A percentile compares a stretch with the other conserved stretches of the same genome.
phyloP scores from a whole-genome alignment of 495 filamentous ascomycete genomes.

The Cenococcum geophilum region DNA sequence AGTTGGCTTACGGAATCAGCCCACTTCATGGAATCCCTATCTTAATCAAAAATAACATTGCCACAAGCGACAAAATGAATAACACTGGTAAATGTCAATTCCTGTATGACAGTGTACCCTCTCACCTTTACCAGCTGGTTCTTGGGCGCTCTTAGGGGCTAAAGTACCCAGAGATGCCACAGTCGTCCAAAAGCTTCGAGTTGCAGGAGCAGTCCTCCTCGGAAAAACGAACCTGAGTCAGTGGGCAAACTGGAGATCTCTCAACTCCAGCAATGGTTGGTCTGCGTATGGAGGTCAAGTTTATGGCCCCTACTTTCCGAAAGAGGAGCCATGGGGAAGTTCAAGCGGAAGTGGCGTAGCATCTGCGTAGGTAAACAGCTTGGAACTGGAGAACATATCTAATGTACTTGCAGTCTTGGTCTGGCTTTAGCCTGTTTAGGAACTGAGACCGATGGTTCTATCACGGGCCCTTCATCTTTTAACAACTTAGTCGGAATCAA shows the following conservation, averaged over 20 bases:
- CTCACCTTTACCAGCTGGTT: no score
- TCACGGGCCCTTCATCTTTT: constrained; percentile 35
- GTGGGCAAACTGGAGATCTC: constrained; percentile 48
- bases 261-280: constrained; percentile 55
- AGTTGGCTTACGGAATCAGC: background rate
- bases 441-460: constrained; percentile 42
- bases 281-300: constrained; percentile 49
- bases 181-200: constrained; percentile 38
- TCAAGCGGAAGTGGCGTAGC: no score
- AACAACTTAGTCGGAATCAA: constrained; percentile 53
- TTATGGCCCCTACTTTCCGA: constrained; percentile 46
- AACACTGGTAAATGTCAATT: no score
- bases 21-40: constrained; percentile 63
- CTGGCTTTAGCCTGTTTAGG: constrained; percentile 48
- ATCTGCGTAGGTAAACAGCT: no score
- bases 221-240: constrained; percentile 52
- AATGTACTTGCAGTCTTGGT: no score
- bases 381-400: no score
- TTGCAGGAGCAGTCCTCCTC: constrained; percentile 42
- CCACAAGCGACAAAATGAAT: constrained; percentile 62
- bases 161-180: constrained; percentile 34
- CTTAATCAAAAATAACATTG: constrained; percentile 68
- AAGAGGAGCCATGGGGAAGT: constrained; percentile 53
- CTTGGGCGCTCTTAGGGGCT: constrained; percentile 44
- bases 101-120: no score